phyloP scores from a whole-genome alignment of 495 filamentous ascomycete genomes.

The Penicillium chermesinum region DNA sequence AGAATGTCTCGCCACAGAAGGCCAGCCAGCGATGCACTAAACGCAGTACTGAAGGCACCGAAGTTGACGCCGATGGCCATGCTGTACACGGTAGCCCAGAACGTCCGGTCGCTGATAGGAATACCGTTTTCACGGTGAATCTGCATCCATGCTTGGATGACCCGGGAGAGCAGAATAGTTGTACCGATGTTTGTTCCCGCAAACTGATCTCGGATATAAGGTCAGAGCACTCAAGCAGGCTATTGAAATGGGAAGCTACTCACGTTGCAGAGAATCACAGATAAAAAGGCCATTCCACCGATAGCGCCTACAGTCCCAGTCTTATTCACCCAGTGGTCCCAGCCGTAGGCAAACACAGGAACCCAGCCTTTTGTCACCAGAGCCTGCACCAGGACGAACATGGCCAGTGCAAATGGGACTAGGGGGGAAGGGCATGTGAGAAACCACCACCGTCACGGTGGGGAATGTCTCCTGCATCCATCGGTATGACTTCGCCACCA shows the following conservation, averaged over 20 bases:
- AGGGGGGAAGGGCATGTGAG: conserved; percentile 57
- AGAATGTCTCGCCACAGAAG: conserved; percentile 64
- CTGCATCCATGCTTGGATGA: conserved; percentile 57
- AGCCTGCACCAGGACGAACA: conserved; percentile 65
- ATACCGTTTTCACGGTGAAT: conserved; percentile 44
- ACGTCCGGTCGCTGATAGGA: conserved; percentile 51
- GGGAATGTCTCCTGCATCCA: conserved; percentile 65
- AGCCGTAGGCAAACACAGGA: conserved; percentile 59
- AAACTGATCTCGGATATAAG: conserved; percentile 46
- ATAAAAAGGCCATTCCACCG: conserved; percentile 63
- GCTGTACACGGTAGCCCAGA: conserved; percentile 62
- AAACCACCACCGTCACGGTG: conserved; percentile 53
- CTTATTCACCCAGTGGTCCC: conserved; percentile 61
- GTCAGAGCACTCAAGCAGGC: no score
- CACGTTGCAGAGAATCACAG: conserved; percentile 63
- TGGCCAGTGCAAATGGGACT: conserved; percentile 59
- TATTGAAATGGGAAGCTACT: conserved; percentile 19
- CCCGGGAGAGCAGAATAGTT: conserved; percentile 59
- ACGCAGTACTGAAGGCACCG: conserved; percentile 62
- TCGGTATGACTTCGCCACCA: conserved; percentile 32
- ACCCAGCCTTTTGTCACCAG: conserved; percentile 66
- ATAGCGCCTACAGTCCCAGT: conserved; percentile 59
- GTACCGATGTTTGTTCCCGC: conserved; percentile 68
- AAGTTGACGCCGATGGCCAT: conserved; percentile 67
- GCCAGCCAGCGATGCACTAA: conserved; percentile 61